Conservation (phyloP, 169 alveolate genomes). For the Plasmodium ovale region DNA sequence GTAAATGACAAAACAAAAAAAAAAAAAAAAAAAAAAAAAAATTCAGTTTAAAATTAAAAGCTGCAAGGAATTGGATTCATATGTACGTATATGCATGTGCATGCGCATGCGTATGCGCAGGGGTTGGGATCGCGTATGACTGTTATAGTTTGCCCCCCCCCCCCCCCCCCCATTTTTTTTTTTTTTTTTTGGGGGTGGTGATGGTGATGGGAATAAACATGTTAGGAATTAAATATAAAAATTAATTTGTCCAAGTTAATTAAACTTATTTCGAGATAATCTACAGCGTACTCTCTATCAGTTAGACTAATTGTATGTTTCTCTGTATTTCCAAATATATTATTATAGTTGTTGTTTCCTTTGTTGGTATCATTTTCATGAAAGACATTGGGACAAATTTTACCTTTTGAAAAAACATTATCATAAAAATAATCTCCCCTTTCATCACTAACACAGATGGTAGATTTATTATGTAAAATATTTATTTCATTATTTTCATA, state of each 20-base stretch:
- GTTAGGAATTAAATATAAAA: conserved; percentile 41
- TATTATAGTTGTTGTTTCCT: background rate
- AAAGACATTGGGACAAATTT: background rate
- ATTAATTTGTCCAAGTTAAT: conserved; percentile 61
- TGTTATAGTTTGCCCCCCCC: background rate
- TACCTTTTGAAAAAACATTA: background rate
- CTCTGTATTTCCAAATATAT: background rate
- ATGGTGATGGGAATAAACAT: background rate
- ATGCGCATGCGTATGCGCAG: background rate
- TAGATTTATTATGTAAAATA: conserved; percentile 43
- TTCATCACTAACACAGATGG: conserved; percentile 31
- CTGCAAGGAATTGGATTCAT: too few species aligned
- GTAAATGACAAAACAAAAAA: too few species aligned
- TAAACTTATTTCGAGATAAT: conserved; percentile 50
- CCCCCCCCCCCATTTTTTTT: background rate
- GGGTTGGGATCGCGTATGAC: background rate
- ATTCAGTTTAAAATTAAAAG: background rate
- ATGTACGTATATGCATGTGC: background rate
- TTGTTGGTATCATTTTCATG: background rate
- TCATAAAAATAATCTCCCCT: too few species aligned
- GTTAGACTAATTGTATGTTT: conserved; percentile 45
- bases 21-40: background rate
- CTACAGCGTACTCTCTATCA: conserved; percentile 60
- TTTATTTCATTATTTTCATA: conserved; percentile 65
- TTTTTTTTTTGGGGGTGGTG: too few species aligned